phyloP scores from a whole-genome alignment of 805 yeast genomes.

The Lipomyces yamanashiensis region DNA sequence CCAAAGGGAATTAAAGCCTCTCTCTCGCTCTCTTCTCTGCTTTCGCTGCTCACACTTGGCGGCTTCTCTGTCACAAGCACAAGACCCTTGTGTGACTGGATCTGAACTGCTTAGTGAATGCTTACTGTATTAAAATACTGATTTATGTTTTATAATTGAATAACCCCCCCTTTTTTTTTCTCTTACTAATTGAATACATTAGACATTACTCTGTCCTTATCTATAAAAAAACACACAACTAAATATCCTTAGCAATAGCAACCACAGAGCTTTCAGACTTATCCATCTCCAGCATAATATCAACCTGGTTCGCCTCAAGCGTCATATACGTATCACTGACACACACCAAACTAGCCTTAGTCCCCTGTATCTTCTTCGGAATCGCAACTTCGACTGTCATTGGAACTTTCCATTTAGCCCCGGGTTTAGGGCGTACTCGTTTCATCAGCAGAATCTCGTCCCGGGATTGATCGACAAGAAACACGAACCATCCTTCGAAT shows the following conservation, averaged over 20 bases:
- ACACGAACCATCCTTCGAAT: slow-evolving; percentile 88
- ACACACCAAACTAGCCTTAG: slow-evolving; percentile 14
- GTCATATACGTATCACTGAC: slow-evolving; percentile 30
- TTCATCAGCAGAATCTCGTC: slow-evolving; percentile 68
- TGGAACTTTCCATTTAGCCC: slow-evolving; percentile 29
- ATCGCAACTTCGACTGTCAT: slow-evolving; percentile 29
- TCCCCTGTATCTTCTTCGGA: slow-evolving; percentile 16
- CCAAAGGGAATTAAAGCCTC: too few species aligned
- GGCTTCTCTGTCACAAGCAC: too few species aligned
- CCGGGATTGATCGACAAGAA: slow-evolving; percentile 56
- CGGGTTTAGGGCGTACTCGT: slow-evolving; percentile 67
- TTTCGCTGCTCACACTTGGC: too few species aligned
- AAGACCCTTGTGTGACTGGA: too few species aligned
- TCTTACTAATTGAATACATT: too few species aligned
- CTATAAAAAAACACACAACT: not conserved
- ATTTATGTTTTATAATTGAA: too few species aligned
- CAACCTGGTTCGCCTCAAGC: slow-evolving; percentile 7
- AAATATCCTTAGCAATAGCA: not conserved
- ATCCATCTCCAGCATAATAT: not conserved
- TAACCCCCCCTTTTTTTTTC: too few species aligned
- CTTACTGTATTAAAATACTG: not conserved
- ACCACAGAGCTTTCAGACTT: not conserved
- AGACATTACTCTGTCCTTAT: too few species aligned
- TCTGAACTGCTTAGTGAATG: too few species aligned
- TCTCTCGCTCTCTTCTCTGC: too few species aligned